Evolutionary conservation across 1,284 basidiomycete genomes (phyloP), one percentile per base, ranked within the genome.

Genomic region (Puccinia coronata): DNA sequence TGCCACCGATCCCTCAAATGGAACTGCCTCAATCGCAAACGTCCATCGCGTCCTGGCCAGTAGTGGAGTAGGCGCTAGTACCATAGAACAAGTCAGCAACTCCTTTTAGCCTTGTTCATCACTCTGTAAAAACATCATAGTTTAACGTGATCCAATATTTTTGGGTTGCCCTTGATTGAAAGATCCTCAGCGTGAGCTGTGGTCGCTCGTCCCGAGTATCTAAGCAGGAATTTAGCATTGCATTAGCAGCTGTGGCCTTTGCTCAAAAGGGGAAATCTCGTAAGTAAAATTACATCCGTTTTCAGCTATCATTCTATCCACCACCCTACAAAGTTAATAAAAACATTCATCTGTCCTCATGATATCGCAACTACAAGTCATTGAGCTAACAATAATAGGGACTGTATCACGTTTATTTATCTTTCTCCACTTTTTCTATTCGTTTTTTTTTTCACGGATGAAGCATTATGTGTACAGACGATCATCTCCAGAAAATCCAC

Each of bases 161-260:
- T 53, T 23, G 49, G 36, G 23, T 20, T 16, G 2, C 14, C 25
- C 14, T 71, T 49, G n/a, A 20, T 74, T n/a, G n/a, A n/a, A n/a
- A 94, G 93, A 94, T 95, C 83, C 91, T 95, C 75, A 93, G 91
- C 85, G 88, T 94, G 47, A 92, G 92, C 12, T 78, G 59, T 72
- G 93, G 91, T 86, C 89, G 90, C 81, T 89, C 76, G 31, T 70
- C 92, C 39, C 89, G 92, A 53, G 92, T 96, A 61, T 92, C 92
- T 14, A 92, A 90, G 83, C 89, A 92, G 80, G 94, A 96, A 85
- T 94, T 95, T 87, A 95, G 93, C 86, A 92, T 94, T 39, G 92
- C 94, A 20, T 87, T 96, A 25, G 93, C 93, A 14, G 88, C 96
- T 20, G 92, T 93, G 75, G 93, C 93, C 6, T 87, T 95, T 28